Evolutionary conservation across 768 basidiomycete species (phyloP), one percentile per base, ranked within the genome.

Genomic region (Leucosporidium creatinivorum): DNA sequence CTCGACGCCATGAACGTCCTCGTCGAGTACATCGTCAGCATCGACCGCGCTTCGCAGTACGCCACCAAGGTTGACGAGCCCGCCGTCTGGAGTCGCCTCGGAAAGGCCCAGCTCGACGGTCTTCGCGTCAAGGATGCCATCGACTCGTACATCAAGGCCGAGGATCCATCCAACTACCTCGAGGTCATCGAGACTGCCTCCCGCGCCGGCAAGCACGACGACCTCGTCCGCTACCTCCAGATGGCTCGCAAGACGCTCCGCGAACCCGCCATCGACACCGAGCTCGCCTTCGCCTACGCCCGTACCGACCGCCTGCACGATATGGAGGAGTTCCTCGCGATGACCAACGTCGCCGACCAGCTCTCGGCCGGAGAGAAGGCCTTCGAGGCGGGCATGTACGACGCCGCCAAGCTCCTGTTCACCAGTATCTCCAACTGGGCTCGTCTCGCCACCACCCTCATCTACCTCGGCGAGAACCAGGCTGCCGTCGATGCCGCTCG

Each of bases 381-480:
- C 77, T 99, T 99, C 81, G 91, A 98, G 76, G 96, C 97, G 68
- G 91, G 92, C 76, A 82, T 99, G 33, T 99, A 98, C 79, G 92
- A 98, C 74, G 96, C 96, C 58, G 89, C 94, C 39, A 96, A 94
- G 80, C 79, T 99, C 7, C 82, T 99, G 57, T 99, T 99, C 82
- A 85, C 86, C 49, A 93, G 92, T 79, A 99, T 99, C 75, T 94
- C 92, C 1, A 99, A 99, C 80, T 99, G 93, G 93, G 96, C 96
- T 54, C 86, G 96, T 67, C 82, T 99, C 69, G 96, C 96, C 0
- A 99, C 96, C 2, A 99, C 96, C 13, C 85, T 98, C 75, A 97
- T 99, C 77, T 99, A 99, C 80, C 84, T 99, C 52, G 91, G 91
- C 50, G 94, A 99, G 80, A 96, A 97, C 77, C 96, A 98, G 78